Evolutionary conservation across 148 eudicot species (phyloP), one percentile per base, ranked within the genome.

Genomic region (Fagopyrum esculentum): DNA sequence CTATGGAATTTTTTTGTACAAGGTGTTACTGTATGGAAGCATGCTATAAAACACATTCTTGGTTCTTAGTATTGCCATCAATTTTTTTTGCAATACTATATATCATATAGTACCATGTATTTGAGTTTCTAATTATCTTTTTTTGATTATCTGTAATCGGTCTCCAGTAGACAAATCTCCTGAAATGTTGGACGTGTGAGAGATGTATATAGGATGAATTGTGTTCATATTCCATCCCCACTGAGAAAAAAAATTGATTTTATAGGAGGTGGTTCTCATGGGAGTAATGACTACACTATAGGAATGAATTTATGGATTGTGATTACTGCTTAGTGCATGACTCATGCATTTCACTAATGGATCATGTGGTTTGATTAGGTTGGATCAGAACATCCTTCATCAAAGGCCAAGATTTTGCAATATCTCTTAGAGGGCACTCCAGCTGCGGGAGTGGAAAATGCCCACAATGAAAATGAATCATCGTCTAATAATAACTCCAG

Each of bases 371-470:
- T 66, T 13, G 46, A 40, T 66, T 81, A 91, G 98, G 89, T 85
- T 76, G 84, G 85, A 63, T 79, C 91, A 35, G 87, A 89, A 76
- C 83, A 82, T 61, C 57, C 87, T 78, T 81, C 89, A 77, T 92
- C 98, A 12, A 86, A 82, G 77, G 83, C 81, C 71, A 83, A 85
- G 77, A 79, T 89, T 82, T 77, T 90, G 73, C 81, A 73, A 3
- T 73, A 71, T 81, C 87, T 90, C 74, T 80, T 92, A 77, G 91
- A 90, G 76, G 96, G 97, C 54, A 95, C 92, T 46, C 87, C 83
- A 29, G 98, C 82, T 76, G 76, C 96, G 75, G 85, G 87, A 69
- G 70, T 87, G 59, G 96, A 83, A 80, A 86, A 55, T 69, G 77
- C 80, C 63, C 74, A 72, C 46, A 89, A 86, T 47, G 98, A 85